These are phyloP conservation scores for Saccharomyces hybrid DNA, from an alignment of 1,139 yeast genomes.

Conservation along the genomic window DNA sequence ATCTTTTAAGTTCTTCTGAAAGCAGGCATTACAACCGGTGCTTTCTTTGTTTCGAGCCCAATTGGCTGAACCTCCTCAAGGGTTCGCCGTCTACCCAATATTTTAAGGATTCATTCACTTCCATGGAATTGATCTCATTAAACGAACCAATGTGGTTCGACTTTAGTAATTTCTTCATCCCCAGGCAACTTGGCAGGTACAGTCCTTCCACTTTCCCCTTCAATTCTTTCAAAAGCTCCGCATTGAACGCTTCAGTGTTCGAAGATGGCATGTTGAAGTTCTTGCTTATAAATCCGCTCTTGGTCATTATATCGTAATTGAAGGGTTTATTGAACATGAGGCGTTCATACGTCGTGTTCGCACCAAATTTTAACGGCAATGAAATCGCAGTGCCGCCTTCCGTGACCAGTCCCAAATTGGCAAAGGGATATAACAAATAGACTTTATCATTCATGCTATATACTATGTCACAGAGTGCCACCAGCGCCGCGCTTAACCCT, in stretches of 20 bases:
- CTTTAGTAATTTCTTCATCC: no score
- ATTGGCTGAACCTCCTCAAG: no score
- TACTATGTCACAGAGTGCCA: slow-evolving; percentile 67
- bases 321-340: slow-evolving; percentile 64
- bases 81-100: no score
- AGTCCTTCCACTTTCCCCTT: slow-evolving; percentile 41
- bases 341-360: slow-evolving; percentile 69
- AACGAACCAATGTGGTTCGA: no score
- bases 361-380: slow-evolving; percentile 62
- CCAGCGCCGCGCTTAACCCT: slow-evolving; percentile 70
- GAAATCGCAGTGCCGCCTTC: slow-evolving; percentile 77
- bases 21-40: no score
- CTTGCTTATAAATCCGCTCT: slow-evolving; percentile 58
- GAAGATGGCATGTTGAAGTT: slow-evolving; percentile 36
- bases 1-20: no score
- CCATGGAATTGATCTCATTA: no score
- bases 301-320: slow-evolving; percentile 46
- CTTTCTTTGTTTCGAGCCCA: no score
- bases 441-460: slow-evolving; percentile 60
- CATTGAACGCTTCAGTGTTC: slow-evolving; percentile 55
- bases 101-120: no score
- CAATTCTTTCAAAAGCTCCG: slow-evolving; percentile 43
- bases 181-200: no score
- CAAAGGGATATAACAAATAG: slow-evolving; percentile 69
- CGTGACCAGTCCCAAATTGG: slow-evolving; percentile 74